phyloP scores from a whole-genome alignment of 306 rosid genomes.

The Carpinus fangiana region DNA sequence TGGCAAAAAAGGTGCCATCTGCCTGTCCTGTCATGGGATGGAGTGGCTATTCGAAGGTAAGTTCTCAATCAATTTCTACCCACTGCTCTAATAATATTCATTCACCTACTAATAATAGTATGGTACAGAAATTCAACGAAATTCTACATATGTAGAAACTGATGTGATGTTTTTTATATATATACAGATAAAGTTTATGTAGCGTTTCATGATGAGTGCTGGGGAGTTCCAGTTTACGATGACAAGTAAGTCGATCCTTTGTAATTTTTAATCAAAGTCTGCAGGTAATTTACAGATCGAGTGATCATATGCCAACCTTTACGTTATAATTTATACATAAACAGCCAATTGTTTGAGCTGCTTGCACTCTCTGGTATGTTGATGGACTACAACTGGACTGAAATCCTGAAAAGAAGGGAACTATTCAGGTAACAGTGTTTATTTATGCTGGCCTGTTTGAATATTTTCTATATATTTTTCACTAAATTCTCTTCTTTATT shows the following conservation, averaged over 20 bases:
- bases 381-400: conserved; percentile 99
- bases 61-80: conserved; percentile 1
- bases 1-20: neutral
- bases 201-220: conserved; percentile 91
- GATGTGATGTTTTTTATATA: neutral
- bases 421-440: conserved; percentile 53
- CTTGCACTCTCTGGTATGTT: conserved; percentile 93
- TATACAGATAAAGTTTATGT: conserved; percentile 72
- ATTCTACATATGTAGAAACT: neutral
- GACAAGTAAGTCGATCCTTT: conserved; percentile 59
- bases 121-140: neutral
- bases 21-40: neutral
- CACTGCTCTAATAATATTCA: neutral
- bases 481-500: no score
- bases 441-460: no score
- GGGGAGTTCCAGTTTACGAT: conserved; percentile 96
- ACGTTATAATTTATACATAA: conserved; percentile 1
- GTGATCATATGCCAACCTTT: neutral
- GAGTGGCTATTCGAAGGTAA: neutral
- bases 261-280: neutral
- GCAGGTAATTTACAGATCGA: neutral
- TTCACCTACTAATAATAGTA: neutral
- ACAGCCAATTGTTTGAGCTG: conserved; percentile 92
- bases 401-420: conserved; percentile 85
- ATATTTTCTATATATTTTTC: no score